Evolutionary conservation across 345 rosid genomes (phyloP).

Genomic region (Capsella bursapastoris): DNA sequence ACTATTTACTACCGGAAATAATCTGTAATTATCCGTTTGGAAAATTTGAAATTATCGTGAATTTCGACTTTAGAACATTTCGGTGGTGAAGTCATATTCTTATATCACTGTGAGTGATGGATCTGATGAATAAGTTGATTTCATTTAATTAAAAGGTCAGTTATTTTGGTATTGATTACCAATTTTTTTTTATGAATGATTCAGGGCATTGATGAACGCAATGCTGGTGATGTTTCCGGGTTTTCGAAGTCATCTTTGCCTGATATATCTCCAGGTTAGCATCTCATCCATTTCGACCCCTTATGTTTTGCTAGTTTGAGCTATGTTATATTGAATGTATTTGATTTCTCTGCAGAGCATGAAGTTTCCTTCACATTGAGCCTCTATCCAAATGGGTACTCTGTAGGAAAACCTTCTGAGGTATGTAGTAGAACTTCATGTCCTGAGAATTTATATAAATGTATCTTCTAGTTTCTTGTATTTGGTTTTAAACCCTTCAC

Average conservation of each 20-base stretch:
- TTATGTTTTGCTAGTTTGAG: conserved; percentile 18
- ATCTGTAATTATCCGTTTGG: neutral
- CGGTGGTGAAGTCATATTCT: neutral
- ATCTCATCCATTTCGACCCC: conserved; percentile 22
- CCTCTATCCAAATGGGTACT: conserved; percentile 81
- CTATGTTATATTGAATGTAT: conserved; percentile 9
- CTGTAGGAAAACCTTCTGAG: conserved; percentile 75
- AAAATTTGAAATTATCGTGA: conserved; percentile 2
- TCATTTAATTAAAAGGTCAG: neutral
- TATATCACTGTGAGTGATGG: neutral
- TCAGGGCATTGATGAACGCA: conserved; percentile 51
- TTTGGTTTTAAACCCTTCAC: conserved; percentile 4
- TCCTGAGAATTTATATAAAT: conserved; percentile 14
- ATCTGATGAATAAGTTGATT: neutral
- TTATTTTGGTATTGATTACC: neutral
- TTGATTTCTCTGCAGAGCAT: conserved; percentile 55
- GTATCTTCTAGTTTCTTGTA: neutral
- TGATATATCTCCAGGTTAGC: conserved; percentile 53
- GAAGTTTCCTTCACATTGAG: conserved; percentile 78
- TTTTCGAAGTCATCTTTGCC: conserved; percentile 43
- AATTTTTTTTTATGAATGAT: conserved; percentile 18
- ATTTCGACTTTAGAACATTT: neutral
- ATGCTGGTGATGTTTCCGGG: conserved; percentile 42
- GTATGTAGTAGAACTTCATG: conserved; percentile 48
- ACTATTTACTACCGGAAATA: neutral